Base-by-base conservation (phyloP, 2,329 filamentous ascomycete species). In the Fusarium nodosum region DNA sequence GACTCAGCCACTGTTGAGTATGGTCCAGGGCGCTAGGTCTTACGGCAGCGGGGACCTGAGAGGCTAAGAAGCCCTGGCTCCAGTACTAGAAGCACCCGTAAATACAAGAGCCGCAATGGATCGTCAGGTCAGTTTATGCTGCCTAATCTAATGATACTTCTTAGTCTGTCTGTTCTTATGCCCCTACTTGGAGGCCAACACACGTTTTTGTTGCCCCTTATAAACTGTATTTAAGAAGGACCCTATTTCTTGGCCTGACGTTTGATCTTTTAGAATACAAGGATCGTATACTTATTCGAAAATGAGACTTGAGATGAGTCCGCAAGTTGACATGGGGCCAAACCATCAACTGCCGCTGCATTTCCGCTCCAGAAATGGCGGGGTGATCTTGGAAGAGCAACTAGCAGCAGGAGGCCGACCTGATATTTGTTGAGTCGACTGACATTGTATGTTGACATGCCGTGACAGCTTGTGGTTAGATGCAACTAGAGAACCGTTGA, bases 241-340 rank as follows among this genome's bases (percentile, higher is more conserved):
- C 3, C 3, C 8, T 11, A 28, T 28, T 10, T 28, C 2, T 10
- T 28, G 1, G 28, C 9, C 9, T 2, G 9, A 28, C 1, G 3
- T 28, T 10, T 10, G 7, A 28, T 28, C 9, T 11, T 28, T 28
- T 10, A 28, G 9, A 28, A 28, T 10, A 28, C 28, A 28, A 28
- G 28, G 28, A n/a, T n/a, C 9, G 10, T 38, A 38, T n/a, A 1
- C 18, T 5, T 7, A 3, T n/a, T 38, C 9, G 5, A 38, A 12
- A 7, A 6, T n/a, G 18, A 38, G 10, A 10, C 18, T n/a, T n/a
- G 18, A 36, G 33, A n/a, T 12, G 18, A n/a, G 9, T 11, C 5
- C 5, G 1, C 13, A 12, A 38, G 9, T n/a, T n/a, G 18, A n/a
- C 5, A 38, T 38, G 5, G 34, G 18, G n/a, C 18, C n/a, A 20